Evolutionary conservation across 192 early-diverging fungal genomes (phyloP), one percentile per base, ranked within the genome.

Genomic region (Oehlia diaphana): DNA sequence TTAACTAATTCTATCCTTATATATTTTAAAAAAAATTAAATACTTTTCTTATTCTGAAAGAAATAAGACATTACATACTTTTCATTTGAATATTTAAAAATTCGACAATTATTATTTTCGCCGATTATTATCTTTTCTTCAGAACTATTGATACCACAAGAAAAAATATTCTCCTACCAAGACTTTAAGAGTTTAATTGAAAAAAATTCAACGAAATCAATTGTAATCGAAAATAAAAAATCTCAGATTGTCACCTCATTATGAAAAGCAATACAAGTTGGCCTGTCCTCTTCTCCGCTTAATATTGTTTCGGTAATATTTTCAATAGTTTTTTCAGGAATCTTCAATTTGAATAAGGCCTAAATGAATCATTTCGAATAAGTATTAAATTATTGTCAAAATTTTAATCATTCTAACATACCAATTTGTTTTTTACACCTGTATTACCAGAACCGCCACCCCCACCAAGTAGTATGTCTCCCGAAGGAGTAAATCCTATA

Each of bases 371-470:
- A 58, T 0, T 6, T 68, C 13, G 6, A 79, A 68, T 47, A 63
- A 19, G n/a, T 35, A 49, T 26, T 8, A 6, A 0, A 42, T 5
- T 42, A n/a, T 73, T 71, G 65, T 68, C 23, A 19, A 33, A 9
- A 33, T 16, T 63, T 39, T 28, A 83, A 49, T 39, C 9, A 35
- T 39, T 42, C 31, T 77, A 70, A 63, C 87, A 81, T 90, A 95
- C 94, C 80, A 97, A 84, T 74, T 93, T 94, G 84, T 98, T 98
- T 74, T 93, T 94, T 33, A 98, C 92, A 23, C 96, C 96, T 0
- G 92, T 91, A 26, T 88, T 87, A 16, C 90, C 89, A 9, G 91
- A 77, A 1, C 96, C 96, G 26, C 96, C 96, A n/a, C 96, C 96
- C 10, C 96, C 96, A 47, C 91, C 93, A 3, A 96, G 83, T 26